phyloP scores from a whole-genome alignment of 495 filamentous ascomycete species.

The Thozetella sp. region DNA sequence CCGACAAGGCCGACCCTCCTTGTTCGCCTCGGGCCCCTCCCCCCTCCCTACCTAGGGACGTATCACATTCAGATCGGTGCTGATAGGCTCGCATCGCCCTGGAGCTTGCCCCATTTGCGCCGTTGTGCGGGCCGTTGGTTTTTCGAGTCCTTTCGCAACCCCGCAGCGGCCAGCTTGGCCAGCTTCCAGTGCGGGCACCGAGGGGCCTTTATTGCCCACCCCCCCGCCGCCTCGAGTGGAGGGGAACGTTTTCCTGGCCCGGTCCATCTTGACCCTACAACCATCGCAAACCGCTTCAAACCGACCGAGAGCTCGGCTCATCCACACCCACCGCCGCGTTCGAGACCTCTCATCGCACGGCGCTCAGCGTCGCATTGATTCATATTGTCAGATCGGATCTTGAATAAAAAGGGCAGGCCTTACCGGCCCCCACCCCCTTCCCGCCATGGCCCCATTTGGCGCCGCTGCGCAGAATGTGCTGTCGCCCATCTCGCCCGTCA shows the following conservation, averaged over 20 bases:
- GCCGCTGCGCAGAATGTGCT: conserved; percentile 17
- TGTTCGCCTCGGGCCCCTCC: too few species aligned
- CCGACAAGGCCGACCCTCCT: too few species aligned
- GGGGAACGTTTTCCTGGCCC: conserved; percentile 6
- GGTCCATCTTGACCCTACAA: conserved; percentile 21
- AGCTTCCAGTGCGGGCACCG: too few species aligned
- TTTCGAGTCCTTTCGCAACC: too few species aligned
- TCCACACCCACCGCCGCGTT: not conserved
- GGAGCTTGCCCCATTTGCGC: not conserved
- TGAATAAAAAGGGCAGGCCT: not conserved
- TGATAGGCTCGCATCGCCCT: not conserved
- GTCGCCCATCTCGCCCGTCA: conserved; percentile 26
- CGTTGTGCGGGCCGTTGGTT: not conserved
- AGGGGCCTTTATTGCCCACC: too few species aligned
- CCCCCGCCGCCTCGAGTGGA: not conserved
- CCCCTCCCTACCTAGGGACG: too few species aligned
- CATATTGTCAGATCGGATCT: not conserved
- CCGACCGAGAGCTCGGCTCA: conserved; percentile 16
- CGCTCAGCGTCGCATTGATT: not conserved
- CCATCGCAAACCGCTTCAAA: conserved; percentile 33
- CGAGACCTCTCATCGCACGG: not conserved
- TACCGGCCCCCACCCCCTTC: not conserved
- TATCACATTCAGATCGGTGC: not conserved
- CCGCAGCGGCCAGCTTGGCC: too few species aligned
- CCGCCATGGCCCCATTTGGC: conserved; percentile 31